Conservation (phyloP, 2,329 filamentous ascomycete species). For the Nannizzia gypsea region DNA sequence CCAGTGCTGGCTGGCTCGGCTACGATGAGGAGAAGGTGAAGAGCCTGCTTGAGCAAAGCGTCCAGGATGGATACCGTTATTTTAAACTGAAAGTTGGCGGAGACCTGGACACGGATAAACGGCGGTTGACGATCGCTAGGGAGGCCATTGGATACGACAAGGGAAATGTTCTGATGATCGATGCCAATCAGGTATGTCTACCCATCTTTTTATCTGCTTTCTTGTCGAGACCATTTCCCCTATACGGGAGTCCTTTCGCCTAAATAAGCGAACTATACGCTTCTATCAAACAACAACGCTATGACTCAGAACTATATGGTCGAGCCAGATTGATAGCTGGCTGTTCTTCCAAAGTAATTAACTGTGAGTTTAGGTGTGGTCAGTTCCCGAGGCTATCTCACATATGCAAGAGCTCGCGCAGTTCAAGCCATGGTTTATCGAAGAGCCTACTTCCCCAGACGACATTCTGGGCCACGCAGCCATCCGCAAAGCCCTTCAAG, state of each 20-base stretch:
- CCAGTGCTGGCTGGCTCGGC: slow-evolving; percentile 81
- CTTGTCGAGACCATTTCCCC: not conserved
- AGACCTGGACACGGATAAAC: slow-evolving; percentile 58
- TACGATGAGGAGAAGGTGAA: slow-evolving; percentile 84
- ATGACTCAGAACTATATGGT: too few species aligned
- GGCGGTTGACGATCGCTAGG: slow-evolving; percentile 59
- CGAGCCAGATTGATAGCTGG: too few species aligned
- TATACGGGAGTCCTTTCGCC: not conserved
- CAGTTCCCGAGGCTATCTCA: slow-evolving; percentile 73
- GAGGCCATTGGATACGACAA: slow-evolving; percentile 71
- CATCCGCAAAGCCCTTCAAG: slow-evolving; percentile 63
- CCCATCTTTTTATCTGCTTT: not conserved
- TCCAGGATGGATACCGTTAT: slow-evolving; percentile 64
- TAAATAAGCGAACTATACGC: not conserved
- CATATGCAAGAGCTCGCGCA: slow-evolving; percentile 74
- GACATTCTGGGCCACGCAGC: slow-evolving; percentile 82
- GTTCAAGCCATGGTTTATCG: slow-evolving; percentile 80
- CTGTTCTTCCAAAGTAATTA: not conserved
- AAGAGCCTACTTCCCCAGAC: slow-evolving; percentile 83
- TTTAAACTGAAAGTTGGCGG: slow-evolving; percentile 88
- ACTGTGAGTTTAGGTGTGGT: slow-evolving; percentile 50
- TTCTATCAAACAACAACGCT: too few species aligned
- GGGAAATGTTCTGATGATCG: slow-evolving; percentile 80
- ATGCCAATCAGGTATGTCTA: slow-evolving; percentile 64
- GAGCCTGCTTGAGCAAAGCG: slow-evolving; percentile 58